Evolutionary conservation across 1,139 yeast genomes (phyloP).

Genomic region (Taiozyma sp.): DNA sequence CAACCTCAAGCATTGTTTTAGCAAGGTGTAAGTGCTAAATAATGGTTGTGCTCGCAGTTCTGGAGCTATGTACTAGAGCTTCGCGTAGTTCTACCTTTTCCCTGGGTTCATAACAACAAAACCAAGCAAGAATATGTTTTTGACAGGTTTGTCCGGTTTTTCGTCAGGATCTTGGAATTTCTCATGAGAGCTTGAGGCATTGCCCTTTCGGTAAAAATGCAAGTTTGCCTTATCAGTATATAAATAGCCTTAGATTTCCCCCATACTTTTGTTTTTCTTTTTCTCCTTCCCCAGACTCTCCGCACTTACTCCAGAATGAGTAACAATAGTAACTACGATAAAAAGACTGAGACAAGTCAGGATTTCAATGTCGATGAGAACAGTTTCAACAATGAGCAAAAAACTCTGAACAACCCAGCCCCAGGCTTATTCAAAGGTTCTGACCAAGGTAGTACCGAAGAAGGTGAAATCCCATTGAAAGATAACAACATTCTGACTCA

Average conservation of each 20-base stretch:
- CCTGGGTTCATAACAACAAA: not conserved
- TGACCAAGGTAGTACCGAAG: not conserved
- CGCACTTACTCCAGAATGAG: not conserved
- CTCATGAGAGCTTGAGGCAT: not conserved
- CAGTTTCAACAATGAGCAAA: not conserved
- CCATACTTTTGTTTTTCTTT: not conserved
- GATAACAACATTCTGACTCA: constrained; percentile 42
- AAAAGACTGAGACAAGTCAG: not conserved
- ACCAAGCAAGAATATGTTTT: not conserved
- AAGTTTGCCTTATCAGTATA: not conserved
- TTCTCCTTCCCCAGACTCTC: not conserved
- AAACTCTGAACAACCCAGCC: not conserved
- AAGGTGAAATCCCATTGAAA: not conserved
- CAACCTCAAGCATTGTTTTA: too few relatives aligned
- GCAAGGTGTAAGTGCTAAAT: not conserved
- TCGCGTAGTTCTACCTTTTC: not conserved
- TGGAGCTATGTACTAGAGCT: not conserved
- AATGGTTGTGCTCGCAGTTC: not conserved
- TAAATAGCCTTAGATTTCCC: not conserved
- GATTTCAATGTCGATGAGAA: not conserved
- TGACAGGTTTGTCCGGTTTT: not conserved
- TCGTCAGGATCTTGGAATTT: not conserved
- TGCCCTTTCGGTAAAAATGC: not conserved
- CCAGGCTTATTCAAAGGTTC: not conserved
- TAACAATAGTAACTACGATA: not conserved